Evolutionary conservation across 1,284 basidiomycete genomes (phyloP).

Genomic region (Xanthoconium separans): DNA sequence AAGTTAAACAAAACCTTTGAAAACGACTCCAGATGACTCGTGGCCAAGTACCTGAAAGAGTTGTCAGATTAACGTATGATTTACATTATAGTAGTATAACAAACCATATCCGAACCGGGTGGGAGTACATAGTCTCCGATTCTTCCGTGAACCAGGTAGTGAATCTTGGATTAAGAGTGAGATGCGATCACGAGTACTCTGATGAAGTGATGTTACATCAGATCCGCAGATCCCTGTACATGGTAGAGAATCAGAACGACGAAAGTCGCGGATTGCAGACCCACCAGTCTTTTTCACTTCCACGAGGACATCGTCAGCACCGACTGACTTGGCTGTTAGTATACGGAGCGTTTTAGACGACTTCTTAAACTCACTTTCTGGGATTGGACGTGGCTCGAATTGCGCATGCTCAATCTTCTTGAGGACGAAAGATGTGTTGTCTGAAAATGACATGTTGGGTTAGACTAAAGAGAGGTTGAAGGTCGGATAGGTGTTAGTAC

Average conservation of each 20-base stretch:
- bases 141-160: constrained; percentile 74
- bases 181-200: background rate
- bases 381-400: constrained; percentile 79
- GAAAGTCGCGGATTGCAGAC: constrained; percentile 19
- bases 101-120: constrained; percentile 66
- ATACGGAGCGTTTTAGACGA: background rate
- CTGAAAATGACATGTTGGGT: constrained; percentile 45
- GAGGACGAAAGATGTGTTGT: constrained; percentile 82
- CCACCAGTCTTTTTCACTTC: constrained; percentile 89
- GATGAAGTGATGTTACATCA: constrained; percentile 54
- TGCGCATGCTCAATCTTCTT: constrained; percentile 68
- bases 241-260: constrained; percentile 12
- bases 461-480: background rate
- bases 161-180: constrained; percentile 47
- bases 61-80: constrained; percentile 3
- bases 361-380: constrained; percentile 51
- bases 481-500: background rate
- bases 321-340: constrained; percentile 43
- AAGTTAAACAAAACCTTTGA: constrained; percentile 27
- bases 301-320: constrained; percentile 81
- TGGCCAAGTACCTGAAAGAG: constrained; percentile 51
- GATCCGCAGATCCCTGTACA: constrained; percentile 82
- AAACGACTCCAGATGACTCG: constrained; percentile 55
- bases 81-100: background rate
- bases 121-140: constrained; percentile 79